Evolutionary conservation across 2,329 filamentous ascomycete genomes (phyloP).

Genomic region (Colletotrichum theobromicola): DNA sequence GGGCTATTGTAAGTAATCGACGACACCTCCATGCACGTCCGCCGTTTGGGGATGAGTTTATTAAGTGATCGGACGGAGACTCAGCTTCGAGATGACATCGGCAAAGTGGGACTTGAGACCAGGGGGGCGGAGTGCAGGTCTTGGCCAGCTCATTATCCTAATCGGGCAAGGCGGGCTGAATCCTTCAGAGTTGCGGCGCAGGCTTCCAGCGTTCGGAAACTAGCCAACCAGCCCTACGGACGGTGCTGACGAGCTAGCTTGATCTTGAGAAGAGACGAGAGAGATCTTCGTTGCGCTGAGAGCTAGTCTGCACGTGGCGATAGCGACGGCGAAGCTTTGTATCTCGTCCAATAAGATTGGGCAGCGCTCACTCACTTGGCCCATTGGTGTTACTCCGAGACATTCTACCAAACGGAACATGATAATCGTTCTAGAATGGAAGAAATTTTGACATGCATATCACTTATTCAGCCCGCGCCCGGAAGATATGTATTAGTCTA

Average conservation of each 20-base stretch:
- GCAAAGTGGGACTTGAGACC: neutral
- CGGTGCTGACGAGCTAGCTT: neutral
- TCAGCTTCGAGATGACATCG: neutral
- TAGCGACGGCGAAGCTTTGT: neutral
- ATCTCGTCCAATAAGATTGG: neutral
- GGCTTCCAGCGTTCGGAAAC: neutral
- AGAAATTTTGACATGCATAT: neutral
- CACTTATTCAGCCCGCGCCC: neutral
- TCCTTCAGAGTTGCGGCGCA: neutral
- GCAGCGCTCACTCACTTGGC: neutral
- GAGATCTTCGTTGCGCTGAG: neutral
- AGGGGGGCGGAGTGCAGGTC: neutral
- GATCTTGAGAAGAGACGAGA: neutral
- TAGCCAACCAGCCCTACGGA: neutral
- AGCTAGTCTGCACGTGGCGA: neutral
- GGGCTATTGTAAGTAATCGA: constrained; percentile 2
- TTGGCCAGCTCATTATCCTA: constrained; percentile 22
- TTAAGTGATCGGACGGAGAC: neutral
- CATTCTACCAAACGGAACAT: neutral
- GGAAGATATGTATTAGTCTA: neutral
- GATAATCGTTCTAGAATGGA: neutral
- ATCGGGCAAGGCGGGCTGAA: constrained; percentile 1
- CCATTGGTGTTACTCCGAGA: neutral
- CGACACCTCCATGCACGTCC: neutral
- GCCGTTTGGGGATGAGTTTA: neutral